Percentiles rank a stretch among this genome's conserved stretches.
phyloP scores from a whole-genome alignment of 164 flowering plant species.

The Vitis amurensis region DNA sequence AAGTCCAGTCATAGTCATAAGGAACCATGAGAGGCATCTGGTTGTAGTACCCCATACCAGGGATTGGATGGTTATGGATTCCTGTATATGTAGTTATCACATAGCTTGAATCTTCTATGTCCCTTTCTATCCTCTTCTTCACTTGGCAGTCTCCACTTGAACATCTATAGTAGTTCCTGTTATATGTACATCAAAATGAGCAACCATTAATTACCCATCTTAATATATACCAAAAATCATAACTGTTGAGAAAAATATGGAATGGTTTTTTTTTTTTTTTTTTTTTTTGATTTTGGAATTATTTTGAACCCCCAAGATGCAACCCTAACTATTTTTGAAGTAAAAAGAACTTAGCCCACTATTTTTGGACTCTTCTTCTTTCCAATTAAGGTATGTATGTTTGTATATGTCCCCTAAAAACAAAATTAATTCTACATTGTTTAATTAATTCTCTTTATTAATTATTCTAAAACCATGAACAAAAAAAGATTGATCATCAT shows the following conservation, averaged over 20 bases:
- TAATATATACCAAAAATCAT: background rate
- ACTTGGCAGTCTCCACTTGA: constrained; percentile 28
- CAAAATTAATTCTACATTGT: too few species aligned
- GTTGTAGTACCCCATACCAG: constrained; percentile 16
- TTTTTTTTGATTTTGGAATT: background rate
- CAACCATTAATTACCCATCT: background rate
- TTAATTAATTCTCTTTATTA: too few species aligned
- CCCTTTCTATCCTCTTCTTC: constrained; percentile 36
- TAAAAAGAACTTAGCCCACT: too few species aligned
- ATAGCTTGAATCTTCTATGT: constrained; percentile 24
- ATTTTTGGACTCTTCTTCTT: too few species aligned
- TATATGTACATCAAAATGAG: too few species aligned
- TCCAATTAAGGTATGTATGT: too few species aligned
- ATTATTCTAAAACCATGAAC: too few species aligned
- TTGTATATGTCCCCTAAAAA: too few species aligned
- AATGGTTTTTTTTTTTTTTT: background rate
- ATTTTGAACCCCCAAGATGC: background rate
- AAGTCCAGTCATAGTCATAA: too few species aligned
- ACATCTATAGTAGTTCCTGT: constrained; percentile 34
- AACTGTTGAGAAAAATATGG: background rate
- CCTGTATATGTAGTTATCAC: constrained; percentile 35
- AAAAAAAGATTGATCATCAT: too few species aligned
- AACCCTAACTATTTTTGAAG: too few species aligned
- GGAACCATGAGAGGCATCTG: too few species aligned
- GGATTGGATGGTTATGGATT: constrained; percentile 23